These are phyloP conservation scores for Tetraselmis striata DNA, from an alignment of 139 green algal genomes.

Conservation along the genomic window DNA sequence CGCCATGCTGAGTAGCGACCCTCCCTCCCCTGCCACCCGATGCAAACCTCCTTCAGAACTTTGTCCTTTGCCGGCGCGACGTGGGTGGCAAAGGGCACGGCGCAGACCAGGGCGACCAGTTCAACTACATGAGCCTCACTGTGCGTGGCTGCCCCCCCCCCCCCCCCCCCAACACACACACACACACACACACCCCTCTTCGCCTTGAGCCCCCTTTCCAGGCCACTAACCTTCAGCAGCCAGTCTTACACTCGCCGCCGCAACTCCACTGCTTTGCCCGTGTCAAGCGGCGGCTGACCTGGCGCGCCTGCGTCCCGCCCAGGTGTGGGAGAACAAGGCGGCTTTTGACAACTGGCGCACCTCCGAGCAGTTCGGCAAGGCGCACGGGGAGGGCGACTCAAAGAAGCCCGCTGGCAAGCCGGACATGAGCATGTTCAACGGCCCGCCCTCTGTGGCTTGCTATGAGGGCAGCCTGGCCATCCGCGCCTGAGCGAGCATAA, in stretches of 20 bases:
- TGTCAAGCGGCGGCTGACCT: no score
- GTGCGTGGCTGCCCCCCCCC: no score
- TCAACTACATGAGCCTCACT: not conserved
- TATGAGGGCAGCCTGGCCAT: not conserved
- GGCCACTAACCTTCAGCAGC: no score
- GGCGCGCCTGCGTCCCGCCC: no score
- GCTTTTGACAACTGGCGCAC: not conserved
- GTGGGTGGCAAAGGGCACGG: not conserved
- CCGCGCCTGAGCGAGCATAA: not conserved
- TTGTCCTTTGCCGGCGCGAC: not conserved
- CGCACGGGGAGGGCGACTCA: not conserved
- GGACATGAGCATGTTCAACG: not conserved
- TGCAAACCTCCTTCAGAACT: no score
- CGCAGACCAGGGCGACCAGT: not conserved
- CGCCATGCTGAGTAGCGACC: no score
- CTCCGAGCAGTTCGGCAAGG: not conserved
- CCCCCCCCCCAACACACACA: no score
- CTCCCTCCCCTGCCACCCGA: no score
- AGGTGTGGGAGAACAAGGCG: slow-evolving; percentile 10
- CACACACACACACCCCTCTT: no score
- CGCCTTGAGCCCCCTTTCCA: no score
- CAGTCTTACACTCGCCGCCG: no score
- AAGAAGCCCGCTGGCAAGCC: not conserved
- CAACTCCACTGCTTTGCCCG: no score
- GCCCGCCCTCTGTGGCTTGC: not conserved